These are phyloP conservation scores for Pleodorina starrii DNA, from an alignment of 139 green algal genomes.

Conservation along the genomic window DNA sequence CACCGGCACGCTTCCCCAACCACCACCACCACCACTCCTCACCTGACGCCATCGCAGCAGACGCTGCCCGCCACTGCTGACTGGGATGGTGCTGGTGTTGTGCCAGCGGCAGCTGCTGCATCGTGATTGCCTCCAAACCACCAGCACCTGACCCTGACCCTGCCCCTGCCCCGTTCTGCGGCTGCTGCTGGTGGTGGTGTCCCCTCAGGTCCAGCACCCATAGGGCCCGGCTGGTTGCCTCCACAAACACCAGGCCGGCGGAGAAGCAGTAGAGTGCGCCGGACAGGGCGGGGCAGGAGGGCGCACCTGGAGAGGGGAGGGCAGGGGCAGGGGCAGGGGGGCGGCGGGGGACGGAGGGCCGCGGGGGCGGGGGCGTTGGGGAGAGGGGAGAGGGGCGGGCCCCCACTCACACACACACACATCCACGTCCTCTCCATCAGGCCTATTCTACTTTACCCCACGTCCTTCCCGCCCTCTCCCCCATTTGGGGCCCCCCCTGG, in stretches of 20 bases:
- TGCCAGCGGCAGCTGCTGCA: slow-evolving; percentile 51
- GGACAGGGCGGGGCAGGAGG: slow-evolving; percentile 6
- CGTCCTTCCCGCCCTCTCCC: no score
- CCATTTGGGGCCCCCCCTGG: no score
- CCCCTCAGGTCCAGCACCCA: slow-evolving; percentile 48
- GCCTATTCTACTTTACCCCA: no score
- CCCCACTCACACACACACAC: no score
- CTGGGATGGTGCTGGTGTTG: no score
- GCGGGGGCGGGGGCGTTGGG: neutral
- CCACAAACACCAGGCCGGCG: slow-evolving; percentile 47
- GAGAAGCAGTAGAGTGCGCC: slow-evolving; percentile 54
- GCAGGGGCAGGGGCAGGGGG: neutral
- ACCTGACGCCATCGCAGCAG: neutral
- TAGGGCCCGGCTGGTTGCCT: slow-evolving; percentile 22
- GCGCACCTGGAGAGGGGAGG: slow-evolving; percentile 7
- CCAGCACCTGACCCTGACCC: neutral
- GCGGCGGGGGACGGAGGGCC: neutral
- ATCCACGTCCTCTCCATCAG: no score
- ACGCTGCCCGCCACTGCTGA: no score
- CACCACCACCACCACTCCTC: no score
- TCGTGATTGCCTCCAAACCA: slow-evolving; percentile 44
- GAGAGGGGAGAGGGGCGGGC: no score
- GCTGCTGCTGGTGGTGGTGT: no score
- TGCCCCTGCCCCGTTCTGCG: no score
- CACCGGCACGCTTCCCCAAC: no score